Evolutionary conservation across 768 basidiomycete species (phyloP), one percentile per base, ranked within the genome.

Genomic region (Lentinula raphanica): DNA sequence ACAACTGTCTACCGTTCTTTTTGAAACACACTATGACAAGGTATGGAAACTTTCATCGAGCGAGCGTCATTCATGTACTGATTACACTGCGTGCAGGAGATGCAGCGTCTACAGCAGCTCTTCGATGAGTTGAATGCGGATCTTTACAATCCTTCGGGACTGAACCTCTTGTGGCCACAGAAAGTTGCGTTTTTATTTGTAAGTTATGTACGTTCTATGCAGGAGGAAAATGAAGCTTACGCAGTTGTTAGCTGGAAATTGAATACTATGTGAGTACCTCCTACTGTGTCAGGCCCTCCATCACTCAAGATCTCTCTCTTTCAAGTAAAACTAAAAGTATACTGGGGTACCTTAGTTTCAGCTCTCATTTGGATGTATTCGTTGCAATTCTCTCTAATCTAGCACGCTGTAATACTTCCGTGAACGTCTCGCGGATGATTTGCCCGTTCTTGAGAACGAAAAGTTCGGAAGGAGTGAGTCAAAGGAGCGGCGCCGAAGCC

Each of bases 141-240:
- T 49, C 58, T 92, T 19, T 97, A 87, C 75, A 94, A 98, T 66
- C 89, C 91, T 0, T 84, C 78, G 7, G 97, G 97, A 1, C 72
- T 99, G 64, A 90, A 94, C 63, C 82, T 98, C 40, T 74, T 94
- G 15, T 92, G 88, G 83, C 97, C 97, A 1, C 76, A 83, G 46
- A 79, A 82, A 65, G 87, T 90, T 56, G 97, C 90, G 0, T 94
- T 95, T 70, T 78, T 98, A 64, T 99, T 90, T 73, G 96, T 98
- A 69, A 72, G 95, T 88, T 27, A 27, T 56, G 8, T 19, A n/a
- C 29, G 23, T 12, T 36, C 15, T 1, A 32, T 15, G 17, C 49
- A n/a, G 8, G 19, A 9, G 19, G n/a, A n/a, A 32, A 12, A 19
- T 19, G 7, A 29, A 35, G 9, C 31, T 36, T 19, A 38, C 38